Evolutionary conservation across 805 yeast genomes (phyloP).

Genomic region (Barnettozyma botsteinii): DNA sequence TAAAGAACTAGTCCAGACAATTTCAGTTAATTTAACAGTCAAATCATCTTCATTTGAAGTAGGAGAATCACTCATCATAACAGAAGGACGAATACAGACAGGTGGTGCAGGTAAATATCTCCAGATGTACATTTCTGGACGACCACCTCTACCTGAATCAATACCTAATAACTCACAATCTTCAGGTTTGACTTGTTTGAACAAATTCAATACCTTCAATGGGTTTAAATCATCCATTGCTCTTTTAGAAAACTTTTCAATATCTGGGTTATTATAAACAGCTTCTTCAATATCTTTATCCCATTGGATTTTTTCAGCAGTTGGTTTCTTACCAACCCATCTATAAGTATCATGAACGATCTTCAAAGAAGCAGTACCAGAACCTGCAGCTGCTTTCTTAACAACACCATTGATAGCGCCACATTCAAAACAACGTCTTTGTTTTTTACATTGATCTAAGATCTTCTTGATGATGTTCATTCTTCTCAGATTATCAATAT

Average conservation of each 20-base stretch:
- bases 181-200: conserved; percentile 76
- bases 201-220: conserved; percentile 76
- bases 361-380: conserved; percentile 89
- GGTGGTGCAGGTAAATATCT: conserved; percentile 98
- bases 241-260: conserved; percentile 79
- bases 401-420: conserved; percentile 93
- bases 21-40: conserved; percentile 92
- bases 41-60: conserved; percentile 96
- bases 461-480: conserved; percentile 83
- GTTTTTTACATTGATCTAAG: conserved; percentile 91
- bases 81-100: conserved; percentile 97
- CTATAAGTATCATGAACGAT: conserved; percentile 94
- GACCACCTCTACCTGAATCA: conserved; percentile 78
- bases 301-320: conserved; percentile 82
- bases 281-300: conserved; percentile 80
- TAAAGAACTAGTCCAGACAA: conserved; percentile 93
- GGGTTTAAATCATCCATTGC: conserved; percentile 95
- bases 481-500: conserved; percentile 82
- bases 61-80: conserved; percentile 79
- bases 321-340: conserved; percentile 87
- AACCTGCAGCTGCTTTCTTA: conserved; percentile 88
- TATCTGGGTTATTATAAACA: conserved; percentile 71
- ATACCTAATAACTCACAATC: conserved; percentile 93
- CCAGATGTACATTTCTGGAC: conserved; percentile 97
- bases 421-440: conserved; percentile 84